A percentile compares a stretch with the other conserved stretches of the same genome.
Evolutionary conservation across 768 basidiomycete genomes (phyloP).

Genomic region (Tylopilus plumbeoviolaceoides): DNA sequence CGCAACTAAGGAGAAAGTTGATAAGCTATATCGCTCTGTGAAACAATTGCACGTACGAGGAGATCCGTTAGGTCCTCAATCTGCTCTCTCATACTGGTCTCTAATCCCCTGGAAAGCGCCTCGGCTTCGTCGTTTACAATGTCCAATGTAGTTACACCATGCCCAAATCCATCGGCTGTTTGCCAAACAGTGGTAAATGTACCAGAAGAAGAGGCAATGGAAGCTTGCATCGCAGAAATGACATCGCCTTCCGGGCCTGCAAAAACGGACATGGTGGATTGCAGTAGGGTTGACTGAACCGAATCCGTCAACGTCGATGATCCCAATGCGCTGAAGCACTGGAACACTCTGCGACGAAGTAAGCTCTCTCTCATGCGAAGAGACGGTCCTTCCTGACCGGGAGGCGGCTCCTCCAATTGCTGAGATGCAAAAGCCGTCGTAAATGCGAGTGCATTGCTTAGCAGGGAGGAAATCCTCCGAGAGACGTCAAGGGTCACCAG

Average conservation of each 20-base stretch:
- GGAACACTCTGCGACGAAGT: conserved; percentile 79
- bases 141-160: conserved; percentile 77
- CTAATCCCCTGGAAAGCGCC: conserved; percentile 13
- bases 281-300: conserved; percentile 75
- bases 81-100: conserved; percentile 60
- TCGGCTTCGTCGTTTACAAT: conserved; percentile 43
- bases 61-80: conserved; percentile 78
- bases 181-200: conserved; percentile 85
- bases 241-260: conserved; percentile 82
- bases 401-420: conserved; percentile 59
- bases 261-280: conserved; percentile 77
- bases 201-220: conserved; percentile 83
- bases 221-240: conserved; percentile 85
- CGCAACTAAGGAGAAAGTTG: conserved; percentile 32
- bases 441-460: conserved; percentile 89
- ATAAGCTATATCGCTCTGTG: not conserved
- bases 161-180: conserved; percentile 83
- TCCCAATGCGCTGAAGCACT: conserved; percentile 84
- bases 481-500: conserved; percentile 90
- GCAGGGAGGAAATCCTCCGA: conserved; percentile 77
- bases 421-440: conserved; percentile 77
- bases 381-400: conserved; percentile 42
- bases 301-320: conserved; percentile 75
- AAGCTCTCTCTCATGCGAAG: conserved; percentile 79
- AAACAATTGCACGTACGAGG: conserved; percentile 47